Evolutionary conservation across 495 filamentous ascomycete species (phyloP).

Genomic region (Polyplosphaeria fusca): DNA sequence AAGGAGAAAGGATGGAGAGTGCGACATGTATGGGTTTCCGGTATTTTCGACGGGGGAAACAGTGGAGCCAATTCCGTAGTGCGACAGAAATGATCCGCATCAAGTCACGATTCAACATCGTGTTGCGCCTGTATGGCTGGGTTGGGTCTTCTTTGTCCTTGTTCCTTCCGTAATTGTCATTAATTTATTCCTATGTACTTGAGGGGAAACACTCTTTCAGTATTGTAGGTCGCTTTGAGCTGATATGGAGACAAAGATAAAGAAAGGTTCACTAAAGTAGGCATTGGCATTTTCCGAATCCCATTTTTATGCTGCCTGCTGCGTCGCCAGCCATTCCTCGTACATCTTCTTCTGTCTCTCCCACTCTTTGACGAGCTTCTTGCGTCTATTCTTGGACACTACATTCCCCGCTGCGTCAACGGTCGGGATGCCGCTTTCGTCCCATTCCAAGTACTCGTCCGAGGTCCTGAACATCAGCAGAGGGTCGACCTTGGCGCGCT

Average conservation of each 20-base stretch:
- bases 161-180: neutral
- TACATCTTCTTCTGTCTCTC: constrained; percentile 86
- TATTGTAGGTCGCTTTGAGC: neutral
- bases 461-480: constrained; percentile 51
- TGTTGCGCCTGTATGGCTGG: constrained; percentile 8
- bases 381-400: constrained; percentile 72
- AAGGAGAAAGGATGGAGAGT: neutral
- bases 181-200: neutral
- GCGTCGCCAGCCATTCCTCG: constrained; percentile 50
- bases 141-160: constrained; percentile 1
- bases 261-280: neutral
- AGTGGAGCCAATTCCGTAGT: neutral
- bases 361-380: constrained; percentile 91
- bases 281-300: neutral
- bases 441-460: constrained; percentile 72
- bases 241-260: neutral
- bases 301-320: neutral
- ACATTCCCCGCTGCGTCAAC: constrained; percentile 72
- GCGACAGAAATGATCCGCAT: constrained; percentile 9
- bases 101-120: constrained; percentile 9
- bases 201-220: neutral
- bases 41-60: constrained; percentile 4
- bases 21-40: constrained; percentile 1
- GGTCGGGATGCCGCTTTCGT: constrained; percentile 78
- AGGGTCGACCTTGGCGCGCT: constrained; percentile 63